A percentile compares a stretch with the other conserved stretches of the same genome.
Evolutionary conservation across 495 filamentous ascomycete genomes (phyloP).

Genomic region (Aspergillus panamensis): DNA sequence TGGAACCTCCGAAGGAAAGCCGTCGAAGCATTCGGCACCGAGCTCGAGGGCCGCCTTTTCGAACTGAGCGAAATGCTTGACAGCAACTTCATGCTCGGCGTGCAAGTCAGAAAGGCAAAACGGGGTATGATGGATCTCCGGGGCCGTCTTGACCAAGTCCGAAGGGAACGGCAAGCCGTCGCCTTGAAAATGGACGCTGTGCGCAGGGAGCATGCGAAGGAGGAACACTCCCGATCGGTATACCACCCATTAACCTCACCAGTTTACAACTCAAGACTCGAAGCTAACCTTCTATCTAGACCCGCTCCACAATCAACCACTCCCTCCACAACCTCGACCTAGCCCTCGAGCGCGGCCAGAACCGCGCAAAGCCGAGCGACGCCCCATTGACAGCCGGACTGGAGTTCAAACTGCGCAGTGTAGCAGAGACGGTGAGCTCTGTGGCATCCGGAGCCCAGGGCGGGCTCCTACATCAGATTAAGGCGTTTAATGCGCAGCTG

Average conservation of each 20-base stretch:
- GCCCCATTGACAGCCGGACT: constrained; percentile 33
- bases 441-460: constrained; percentile 37
- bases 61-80: constrained; percentile 55
- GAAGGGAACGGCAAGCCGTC: constrained; percentile 61
- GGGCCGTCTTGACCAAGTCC: constrained; percentile 59
- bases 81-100: constrained; percentile 58
- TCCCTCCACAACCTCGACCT: constrained; percentile 44
- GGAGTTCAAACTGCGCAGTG: constrained; percentile 42
- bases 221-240: constrained; percentile 39
- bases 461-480: constrained; percentile 42
- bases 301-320: constrained; percentile 44
- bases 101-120: constrained; percentile 59
- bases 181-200: constrained; percentile 68
- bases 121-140: constrained; percentile 63
- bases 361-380: constrained; percentile 22
- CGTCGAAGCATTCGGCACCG: constrained; percentile 65
- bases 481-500: constrained; percentile 44
- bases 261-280: background rate
- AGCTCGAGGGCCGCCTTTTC: constrained; percentile 61
- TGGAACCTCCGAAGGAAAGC: constrained; percentile 59
- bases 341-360: constrained; percentile 44
- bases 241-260: constrained; percentile 9
- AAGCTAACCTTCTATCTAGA: constrained; percentile 24
- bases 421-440: constrained; percentile 42
- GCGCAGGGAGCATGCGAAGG: constrained; percentile 52